Conservation (phyloP, 2,329 filamentous ascomycete genomes). For the Aspergillus carbonarius region DNA sequence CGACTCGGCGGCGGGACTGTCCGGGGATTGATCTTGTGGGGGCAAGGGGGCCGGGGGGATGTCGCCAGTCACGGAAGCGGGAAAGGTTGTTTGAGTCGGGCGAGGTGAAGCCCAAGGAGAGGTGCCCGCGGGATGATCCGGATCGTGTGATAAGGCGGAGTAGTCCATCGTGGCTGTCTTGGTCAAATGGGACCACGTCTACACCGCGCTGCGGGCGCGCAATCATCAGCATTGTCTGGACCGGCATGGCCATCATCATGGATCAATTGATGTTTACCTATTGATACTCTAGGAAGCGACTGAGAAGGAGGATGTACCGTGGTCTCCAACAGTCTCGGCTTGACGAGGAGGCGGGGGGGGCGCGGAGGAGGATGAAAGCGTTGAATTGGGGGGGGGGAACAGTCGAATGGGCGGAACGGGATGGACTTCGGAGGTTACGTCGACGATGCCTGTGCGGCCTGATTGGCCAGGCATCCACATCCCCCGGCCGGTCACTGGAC, state of each 20-base stretch:
- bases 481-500: conserved; percentile 11
- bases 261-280: conserved; percentile 19
- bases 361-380: conserved; percentile 1
- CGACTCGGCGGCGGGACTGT: conserved; percentile 25
- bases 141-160: conserved; percentile 57
- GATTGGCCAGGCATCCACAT: conserved; percentile 20
- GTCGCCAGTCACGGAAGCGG: conserved; percentile 35
- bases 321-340: neutral
- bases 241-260: neutral
- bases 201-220: conserved; percentile 12
- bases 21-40: conserved; percentile 36
- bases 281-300: conserved; percentile 7
- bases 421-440: conserved; percentile 19
- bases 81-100: conserved; percentile 47
- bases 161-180: conserved; percentile 60
- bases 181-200: conserved; percentile 21
- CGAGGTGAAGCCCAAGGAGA: conserved; percentile 66
- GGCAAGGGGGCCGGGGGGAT: conserved; percentile 44
- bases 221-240: conserved; percentile 10
- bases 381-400: conserved; percentile 3
- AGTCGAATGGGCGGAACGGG: conserved; percentile 2
- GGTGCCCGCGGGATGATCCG: conserved; percentile 56
- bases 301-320: neutral
- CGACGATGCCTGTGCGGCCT: conserved; percentile 18
- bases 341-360: neutral